Evolutionary conservation across 2,329 filamentous ascomycete genomes (phyloP), one percentile per base, ranked within the genome.

Genomic region (Colletotrichum musae): DNA sequence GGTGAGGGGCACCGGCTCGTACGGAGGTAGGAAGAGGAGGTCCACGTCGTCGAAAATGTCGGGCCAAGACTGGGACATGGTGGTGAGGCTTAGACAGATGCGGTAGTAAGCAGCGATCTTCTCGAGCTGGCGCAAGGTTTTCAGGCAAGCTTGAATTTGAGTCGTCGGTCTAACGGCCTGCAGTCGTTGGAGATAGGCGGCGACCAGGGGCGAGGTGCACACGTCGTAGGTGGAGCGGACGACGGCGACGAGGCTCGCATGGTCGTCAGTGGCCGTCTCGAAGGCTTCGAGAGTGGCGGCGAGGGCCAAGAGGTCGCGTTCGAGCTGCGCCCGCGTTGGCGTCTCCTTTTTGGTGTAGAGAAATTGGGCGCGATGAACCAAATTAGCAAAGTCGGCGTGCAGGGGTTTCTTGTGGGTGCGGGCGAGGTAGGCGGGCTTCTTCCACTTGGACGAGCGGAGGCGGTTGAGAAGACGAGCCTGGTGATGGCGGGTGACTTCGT

Each of bases 361-460:
- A 12, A 72, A 60, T 4, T 71, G 60, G n/a, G 50, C 43, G 32
- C 70, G 68, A 21, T 71, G 68, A 7, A 62, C 36, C 18, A 72
- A 64, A 24, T 67, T 69, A 12, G 59, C 18, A 15, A 72, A 68
- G 53, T 72, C 70, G 54, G 70, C 68, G 43, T 69, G 52, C 18
- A 72, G 58, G 24, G 70, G 64, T 45, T 70, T 72, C 53, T 72
- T 72, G 57, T 72, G 70, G 15, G 70, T 72, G 36, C 70, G 64
- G 24, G 68, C 52, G 6, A 72, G 68, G 24, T 72, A 72, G 21
- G 43, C 18, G 5, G 70, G 70, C 47, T 72, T 72, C n/a, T 50
- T 59, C 70, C 70, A 72, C 21, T 70, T 63, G 18, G 57, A 28
- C 10, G 70, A 72, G 13, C 70, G 68, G 13, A 72, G 68, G 15